Conservation (phyloP, 192 early-diverging fungal genomes). For the Dispira simplex region DNA sequence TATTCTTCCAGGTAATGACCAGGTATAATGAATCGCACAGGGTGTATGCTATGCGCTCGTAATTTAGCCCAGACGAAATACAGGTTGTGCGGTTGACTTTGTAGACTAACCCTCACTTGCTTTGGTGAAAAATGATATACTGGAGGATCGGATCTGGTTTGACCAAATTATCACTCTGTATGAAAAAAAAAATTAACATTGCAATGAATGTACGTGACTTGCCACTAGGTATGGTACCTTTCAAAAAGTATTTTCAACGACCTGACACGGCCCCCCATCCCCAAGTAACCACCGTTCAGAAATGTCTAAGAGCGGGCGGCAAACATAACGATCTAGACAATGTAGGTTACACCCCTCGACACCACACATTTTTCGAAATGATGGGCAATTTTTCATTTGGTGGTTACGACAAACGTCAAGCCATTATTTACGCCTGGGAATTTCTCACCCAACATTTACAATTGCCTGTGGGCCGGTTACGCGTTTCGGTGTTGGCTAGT, state of each 20-base stretch:
- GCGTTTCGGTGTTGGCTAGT: slow-evolving; percentile 37
- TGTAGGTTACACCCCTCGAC: slow-evolving; percentile 42
- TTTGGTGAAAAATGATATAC: too few relatives aligned
- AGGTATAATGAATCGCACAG: too few relatives aligned
- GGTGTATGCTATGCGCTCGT: too few relatives aligned
- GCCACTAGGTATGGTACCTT: neutral
- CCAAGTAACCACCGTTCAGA: slow-evolving; percentile 37
- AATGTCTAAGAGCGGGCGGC: slow-evolving; percentile 98
- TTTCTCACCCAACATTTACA: slow-evolving; percentile 34
- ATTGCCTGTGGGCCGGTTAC: slow-evolving; percentile 32
- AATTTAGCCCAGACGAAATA: too few relatives aligned
- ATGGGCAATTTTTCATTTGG: slow-evolving; percentile 50
- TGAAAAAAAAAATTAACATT: too few relatives aligned
- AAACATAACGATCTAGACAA: slow-evolving; percentile 74
- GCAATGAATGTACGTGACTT: too few relatives aligned
- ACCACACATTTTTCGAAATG: slow-evolving; percentile 57
- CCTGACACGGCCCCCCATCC: neutral
- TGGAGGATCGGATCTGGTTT: too few relatives aligned
- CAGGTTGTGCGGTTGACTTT: too few relatives aligned
- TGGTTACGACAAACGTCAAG: slow-evolving; percentile 29
- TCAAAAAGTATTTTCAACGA: neutral
- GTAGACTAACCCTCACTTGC: too few relatives aligned
- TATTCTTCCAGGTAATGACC: too few relatives aligned
- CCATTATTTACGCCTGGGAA: slow-evolving; percentile 38
- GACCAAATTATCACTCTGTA: too few relatives aligned